Base-by-base conservation (phyloP, 805 yeast species). In the Kazachstania martiniae region DNA sequence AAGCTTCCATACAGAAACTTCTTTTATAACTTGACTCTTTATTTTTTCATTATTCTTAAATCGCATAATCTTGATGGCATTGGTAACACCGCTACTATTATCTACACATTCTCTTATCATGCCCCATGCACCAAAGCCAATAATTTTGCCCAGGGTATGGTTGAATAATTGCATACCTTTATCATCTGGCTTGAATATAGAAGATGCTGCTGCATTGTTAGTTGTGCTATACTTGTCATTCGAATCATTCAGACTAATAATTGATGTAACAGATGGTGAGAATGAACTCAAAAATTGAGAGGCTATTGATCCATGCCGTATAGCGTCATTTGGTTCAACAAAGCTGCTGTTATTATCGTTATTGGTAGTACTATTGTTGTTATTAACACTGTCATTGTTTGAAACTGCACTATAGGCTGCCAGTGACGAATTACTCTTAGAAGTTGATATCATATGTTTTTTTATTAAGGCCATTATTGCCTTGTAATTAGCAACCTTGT, bases 121-220 rank as follows among this genome's bases (percentile, higher is more conserved):
- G 8, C 95, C 94, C 80, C 91, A 87, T 0, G 94, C 93, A 10
- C 96, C 95, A 50, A 72, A 73, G 1, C 95, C 95, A 39, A 85
- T 77, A 8, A 78, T 68, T 43, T 74, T 74, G 1, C 93, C 94
- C 19, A 86, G 51, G 21, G 58, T 66, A 42, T 74, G 73, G 12
- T 72, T 75, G 59, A 78, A 42, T 2, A 85, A 72, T 16, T 67
- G 52, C 10, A 81, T 77, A 1, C 93, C 94, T 38, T 69, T 72
- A 36, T 78, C 84, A 44, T 76, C 81, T 1, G 56, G 47, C 31
- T 39, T 49, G 14, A 14, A 15, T 14, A 36, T 25, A 13, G 23
- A 16, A 4, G 31, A 18, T 1, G 22, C 31, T 10, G 21, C 29
- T 12, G 23, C 27, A 24, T 22, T 28, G 5, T 21, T 18, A 16